Evolutionary conservation across 306 rosid species (phyloP).

Genomic region (Vigna angularis): DNA sequence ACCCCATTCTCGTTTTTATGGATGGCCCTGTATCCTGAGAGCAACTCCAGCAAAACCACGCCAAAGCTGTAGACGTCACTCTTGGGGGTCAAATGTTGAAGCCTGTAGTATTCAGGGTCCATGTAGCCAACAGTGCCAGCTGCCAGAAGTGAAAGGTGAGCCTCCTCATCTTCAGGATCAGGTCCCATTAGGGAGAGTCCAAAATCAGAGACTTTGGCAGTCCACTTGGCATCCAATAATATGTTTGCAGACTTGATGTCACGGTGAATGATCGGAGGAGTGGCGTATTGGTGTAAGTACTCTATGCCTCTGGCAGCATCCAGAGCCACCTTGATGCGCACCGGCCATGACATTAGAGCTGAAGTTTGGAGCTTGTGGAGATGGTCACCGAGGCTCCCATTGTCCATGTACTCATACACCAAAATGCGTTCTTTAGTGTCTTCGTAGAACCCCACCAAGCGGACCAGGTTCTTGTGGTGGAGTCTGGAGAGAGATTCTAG

Average conservation of each 20-base stretch:
- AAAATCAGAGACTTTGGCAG: slow-evolving; percentile 75
- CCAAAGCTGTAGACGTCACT: slow-evolving; percentile 95
- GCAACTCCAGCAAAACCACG: slow-evolving; percentile 68
- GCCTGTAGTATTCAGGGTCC: slow-evolving; percentile 90
- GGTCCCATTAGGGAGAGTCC: slow-evolving; percentile 83
- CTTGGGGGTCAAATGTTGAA: slow-evolving; percentile 72
- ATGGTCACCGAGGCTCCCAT: slow-evolving; percentile 78
- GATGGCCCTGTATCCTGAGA: slow-evolving; percentile 72
- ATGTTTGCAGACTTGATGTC: slow-evolving; percentile 83
- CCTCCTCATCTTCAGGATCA: slow-evolving; percentile 55
- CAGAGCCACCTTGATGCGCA: slow-evolving; percentile 62
- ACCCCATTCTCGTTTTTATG: slow-evolving; percentile 70
- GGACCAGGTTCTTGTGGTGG: slow-evolving; percentile 84
- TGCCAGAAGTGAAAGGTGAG: slow-evolving; percentile 62
- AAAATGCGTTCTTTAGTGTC: slow-evolving; percentile 70
- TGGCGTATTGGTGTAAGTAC: slow-evolving; percentile 67
- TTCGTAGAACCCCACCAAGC: slow-evolving; percentile 71
- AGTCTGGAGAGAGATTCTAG: slow-evolving; percentile 79
- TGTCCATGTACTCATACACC: slow-evolving; percentile 78
- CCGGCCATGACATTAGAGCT: slow-evolving; percentile 58
- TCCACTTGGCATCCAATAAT: slow-evolving; percentile 59
- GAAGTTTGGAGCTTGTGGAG: slow-evolving; percentile 62
- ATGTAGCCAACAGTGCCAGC: slow-evolving; percentile 91
- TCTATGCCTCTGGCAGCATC: slow-evolving; percentile 84
- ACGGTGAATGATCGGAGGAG: slow-evolving; percentile 77